phyloP scores from a whole-genome alignment of 2,329 filamentous ascomycete genomes.

The Colletotrichum sublineola region DNA sequence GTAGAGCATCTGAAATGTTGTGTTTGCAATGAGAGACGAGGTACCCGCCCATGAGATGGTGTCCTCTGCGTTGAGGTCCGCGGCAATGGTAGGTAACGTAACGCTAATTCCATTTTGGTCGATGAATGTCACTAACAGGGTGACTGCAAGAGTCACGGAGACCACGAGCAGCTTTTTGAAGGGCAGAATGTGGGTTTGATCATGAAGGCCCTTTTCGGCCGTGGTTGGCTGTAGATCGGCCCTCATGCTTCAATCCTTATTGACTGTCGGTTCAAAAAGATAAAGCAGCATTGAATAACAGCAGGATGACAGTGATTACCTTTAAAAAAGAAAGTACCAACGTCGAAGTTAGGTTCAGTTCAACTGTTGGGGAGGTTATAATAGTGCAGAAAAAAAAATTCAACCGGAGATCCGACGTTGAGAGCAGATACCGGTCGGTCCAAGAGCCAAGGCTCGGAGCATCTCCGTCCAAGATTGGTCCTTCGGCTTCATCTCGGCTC shows the following conservation, averaged over 20 bases:
- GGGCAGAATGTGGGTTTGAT: slow-evolving; percentile 70
- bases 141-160: slow-evolving; percentile 64
- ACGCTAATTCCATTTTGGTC: slow-evolving; percentile 69
- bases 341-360: background rate
- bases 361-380: background rate
- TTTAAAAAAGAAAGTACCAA: background rate
- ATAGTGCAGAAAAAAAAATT: slow-evolving; percentile 6
- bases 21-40: slow-evolving; percentile 67
- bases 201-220: slow-evolving; percentile 62
- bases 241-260: slow-evolving; percentile 21
- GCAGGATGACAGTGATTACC: background rate
- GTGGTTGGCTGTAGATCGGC: slow-evolving; percentile 23
- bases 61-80: slow-evolving; percentile 59
- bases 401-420: background rate
- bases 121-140: slow-evolving; percentile 67
- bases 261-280: background rate
- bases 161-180: slow-evolving; percentile 63
- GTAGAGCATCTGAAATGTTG: slow-evolving; percentile 75
- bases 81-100: slow-evolving; percentile 65
- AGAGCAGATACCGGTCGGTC: slow-evolving; percentile 5
- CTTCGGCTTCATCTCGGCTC: slow-evolving; percentile 26
- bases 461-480: slow-evolving; percentile 29
- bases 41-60: slow-evolving; percentile 70
- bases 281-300: background rate
- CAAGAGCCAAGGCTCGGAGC: slow-evolving; percentile 27